phyloP scores from a whole-genome alignment of 371 early-diverging fungal genomes.

The Mortierella polycephala region DNA sequence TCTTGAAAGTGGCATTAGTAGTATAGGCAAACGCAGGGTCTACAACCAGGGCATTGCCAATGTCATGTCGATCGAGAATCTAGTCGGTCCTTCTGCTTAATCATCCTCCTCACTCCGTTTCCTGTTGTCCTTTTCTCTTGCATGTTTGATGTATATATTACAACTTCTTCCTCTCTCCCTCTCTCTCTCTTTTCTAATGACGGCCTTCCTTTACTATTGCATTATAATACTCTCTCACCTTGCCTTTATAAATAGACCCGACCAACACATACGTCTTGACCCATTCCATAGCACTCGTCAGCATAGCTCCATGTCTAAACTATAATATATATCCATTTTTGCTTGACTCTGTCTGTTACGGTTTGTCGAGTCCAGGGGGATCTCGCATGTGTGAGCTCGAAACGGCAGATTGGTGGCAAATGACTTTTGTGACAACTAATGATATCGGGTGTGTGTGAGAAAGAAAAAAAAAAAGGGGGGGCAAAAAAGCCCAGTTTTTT shows the following conservation, averaged over 20 bases:
- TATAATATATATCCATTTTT: too few relatives aligned
- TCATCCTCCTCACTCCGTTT: neutral
- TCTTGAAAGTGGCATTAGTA: too few relatives aligned
- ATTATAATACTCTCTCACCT: neutral
- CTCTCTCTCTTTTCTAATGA: neutral
- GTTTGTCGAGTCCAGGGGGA: too few relatives aligned
- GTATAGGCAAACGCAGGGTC: neutral
- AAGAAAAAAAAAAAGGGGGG: neutral
- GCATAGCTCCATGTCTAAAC: too few relatives aligned
- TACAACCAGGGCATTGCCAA: conserved; percentile 14
- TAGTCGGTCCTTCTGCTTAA: conserved; percentile 33
- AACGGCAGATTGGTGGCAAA: neutral
- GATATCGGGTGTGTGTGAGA: neutral
- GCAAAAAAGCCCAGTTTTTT: neutral
- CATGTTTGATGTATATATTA: too few relatives aligned
- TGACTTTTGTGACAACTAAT: neutral
- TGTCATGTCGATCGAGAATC: conserved; percentile 49
- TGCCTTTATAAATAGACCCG: neutral
- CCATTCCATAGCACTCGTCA: neutral
- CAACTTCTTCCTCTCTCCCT: too few relatives aligned
- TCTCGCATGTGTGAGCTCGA: neutral
- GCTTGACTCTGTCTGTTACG: too few relatives aligned
- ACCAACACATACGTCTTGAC: too few relatives aligned
- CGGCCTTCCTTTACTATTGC: neutral
- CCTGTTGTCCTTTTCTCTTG: neutral